Base-by-base conservation (phyloP, 2,329 filamentous ascomycete species). In the Sporothrix dimorphospora region DNA sequence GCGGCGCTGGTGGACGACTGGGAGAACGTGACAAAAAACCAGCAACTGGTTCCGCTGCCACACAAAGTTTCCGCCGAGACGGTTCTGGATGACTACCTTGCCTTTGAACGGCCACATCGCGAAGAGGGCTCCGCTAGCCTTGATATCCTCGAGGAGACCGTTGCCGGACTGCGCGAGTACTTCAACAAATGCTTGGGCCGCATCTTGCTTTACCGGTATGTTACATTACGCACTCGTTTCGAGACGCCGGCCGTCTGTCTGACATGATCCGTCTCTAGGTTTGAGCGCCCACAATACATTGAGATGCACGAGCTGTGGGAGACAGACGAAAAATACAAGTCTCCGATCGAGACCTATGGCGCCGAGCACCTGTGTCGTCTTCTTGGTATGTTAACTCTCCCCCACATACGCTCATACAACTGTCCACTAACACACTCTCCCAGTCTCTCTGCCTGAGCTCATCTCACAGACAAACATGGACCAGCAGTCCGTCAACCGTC, bases 381-480 rank as follows among this genome's bases (percentile, higher is more conserved):
- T 24, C 90, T 99, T 53, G 94, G 95, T 98, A 88, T 76, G 88
- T 19, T 27, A 14, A 45, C 19, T 3, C 47, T 21, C 3, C n/a
- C 51, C 14, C 27, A 8, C 27, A 8, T 34, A 6, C 11, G 21
- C 49, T 21, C 1, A 0, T 38, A 27, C 11, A 9, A 9, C 24
- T 19, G 1, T 21, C 34, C 19, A 16, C 21, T 45, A 71, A 74
- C 67, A 59, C 53, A 49, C 49, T 34, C 51, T 34, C 72, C 7
- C 76, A 97, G 95, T 97, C 3, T 92, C 92, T 0, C 90, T 98
- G 77, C 95, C 96, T 0, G 96, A 99, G 79, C 89, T 98, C 53
- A 90, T 98, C 74, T 94, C 94, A 4, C 96, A 99, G 80, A 99
- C 96, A 69, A 98, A 98, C 82, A 97, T 99, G 94, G 96, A 98